Evolutionary conservation across 2,329 filamentous ascomycete species (phyloP), one percentile per base, ranked within the genome.

Genomic region (Verticillium tricorpus): DNA sequence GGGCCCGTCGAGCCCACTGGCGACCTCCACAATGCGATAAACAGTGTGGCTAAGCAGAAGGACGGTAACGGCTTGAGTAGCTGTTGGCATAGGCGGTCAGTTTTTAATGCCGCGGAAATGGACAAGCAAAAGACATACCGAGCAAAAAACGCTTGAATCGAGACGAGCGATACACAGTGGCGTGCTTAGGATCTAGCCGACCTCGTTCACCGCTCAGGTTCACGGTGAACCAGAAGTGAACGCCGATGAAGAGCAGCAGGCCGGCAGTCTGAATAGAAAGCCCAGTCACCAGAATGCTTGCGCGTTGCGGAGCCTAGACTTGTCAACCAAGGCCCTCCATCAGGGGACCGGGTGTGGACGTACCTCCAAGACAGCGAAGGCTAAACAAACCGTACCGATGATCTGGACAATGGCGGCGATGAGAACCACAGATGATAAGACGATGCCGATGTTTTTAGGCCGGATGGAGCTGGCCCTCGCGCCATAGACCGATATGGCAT

Each of bases 401-500:
- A 80, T 66, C 61, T 72, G 74, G 64, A 79, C 45, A 39, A 66
- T 62, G 66, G 66, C 57, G 52, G 72, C 72, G 63, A 80, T 68
- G 55, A 72, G 67, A 39, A 73, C 67, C 28, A 79, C 63, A 14
- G 67, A 65, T 56, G 72, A 68, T 59, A 80, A 74, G 32, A 73
- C 60, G 14, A 77, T 62, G 1, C 69, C 74, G 11, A 74, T 67
- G 54, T 74, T 69, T 0, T 74, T 63, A 0, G 78, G 77, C 11
- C 64, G 71, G 58, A 76, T 66, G 2, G 75, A 70, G 17, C 73
- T 74, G 19, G 78, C 74, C 7, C 75, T 71, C 8, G 77, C 73
- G 22, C 81, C 81, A 62, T 83, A 83, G 5, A 83, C 67, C 8
- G 73, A 70, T 39, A 84, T 70, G 25, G 83, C 69, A 55, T 80